phyloP scores from a whole-genome alignment of 495 filamentous ascomycete genomes.

The Neurospora africana region DNA sequence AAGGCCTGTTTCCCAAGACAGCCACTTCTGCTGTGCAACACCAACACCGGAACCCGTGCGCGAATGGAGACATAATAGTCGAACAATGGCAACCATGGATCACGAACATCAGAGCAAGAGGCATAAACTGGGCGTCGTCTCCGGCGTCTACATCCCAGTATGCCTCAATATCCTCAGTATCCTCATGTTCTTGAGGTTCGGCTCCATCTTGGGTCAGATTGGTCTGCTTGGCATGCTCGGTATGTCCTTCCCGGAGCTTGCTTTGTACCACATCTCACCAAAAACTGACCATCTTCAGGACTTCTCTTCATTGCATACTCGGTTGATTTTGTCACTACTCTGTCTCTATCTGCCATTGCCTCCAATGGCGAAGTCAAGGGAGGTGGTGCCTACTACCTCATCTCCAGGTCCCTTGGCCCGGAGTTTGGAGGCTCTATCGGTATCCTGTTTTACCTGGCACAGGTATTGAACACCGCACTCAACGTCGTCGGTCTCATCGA shows the following conservation, averaged over 20 bases:
- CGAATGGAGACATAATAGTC: background rate
- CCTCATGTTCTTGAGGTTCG: conserved; percentile 83
- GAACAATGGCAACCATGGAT: conserved; percentile 17
- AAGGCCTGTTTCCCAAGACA: background rate
- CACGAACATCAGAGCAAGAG: conserved; percentile 23
- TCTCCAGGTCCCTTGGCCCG: conserved; percentile 75
- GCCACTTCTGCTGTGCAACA: background rate
- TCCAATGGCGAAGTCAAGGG: conserved; percentile 84
- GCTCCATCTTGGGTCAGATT: conserved; percentile 67
- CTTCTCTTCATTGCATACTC: conserved; percentile 61
- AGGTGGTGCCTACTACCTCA: conserved; percentile 82
- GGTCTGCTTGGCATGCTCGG: conserved; percentile 74
- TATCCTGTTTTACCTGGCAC: conserved; percentile 78
- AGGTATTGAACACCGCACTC: conserved; percentile 78
- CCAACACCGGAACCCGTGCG: background rate
- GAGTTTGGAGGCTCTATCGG: conserved; percentile 91
- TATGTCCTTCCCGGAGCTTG: conserved; percentile 21
- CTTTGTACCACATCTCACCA: background rate
- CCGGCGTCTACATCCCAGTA: conserved; percentile 78
- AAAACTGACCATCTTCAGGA: conserved; percentile 31
- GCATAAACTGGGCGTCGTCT: conserved; percentile 60
- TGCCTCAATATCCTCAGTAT: conserved; percentile 86
- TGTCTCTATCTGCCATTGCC: conserved; percentile 81
- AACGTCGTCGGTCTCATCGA: conserved; percentile 83
- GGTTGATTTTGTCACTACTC: conserved; percentile 73